Percentiles rank a stretch among this genome's conserved stretches.
These are phyloP conservation scores for Rhodotorula kratochvilovae DNA, from an alignment of 768 basidiomycete genomes.

Conservation along the genomic window DNA sequence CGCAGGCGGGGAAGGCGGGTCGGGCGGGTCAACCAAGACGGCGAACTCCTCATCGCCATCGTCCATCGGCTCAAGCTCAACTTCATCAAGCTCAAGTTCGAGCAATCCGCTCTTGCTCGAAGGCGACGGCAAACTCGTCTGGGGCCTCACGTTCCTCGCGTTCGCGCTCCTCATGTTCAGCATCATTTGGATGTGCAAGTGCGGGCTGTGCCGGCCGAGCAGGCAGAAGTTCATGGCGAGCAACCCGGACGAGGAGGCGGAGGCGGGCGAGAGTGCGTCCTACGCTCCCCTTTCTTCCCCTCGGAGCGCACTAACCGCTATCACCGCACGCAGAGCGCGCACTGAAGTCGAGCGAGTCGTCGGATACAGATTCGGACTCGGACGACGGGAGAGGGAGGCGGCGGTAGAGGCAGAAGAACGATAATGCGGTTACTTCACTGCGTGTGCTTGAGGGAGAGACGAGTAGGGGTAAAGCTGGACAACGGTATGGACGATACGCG, in stretches of 20 bases:
- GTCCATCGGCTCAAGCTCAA: not conserved
- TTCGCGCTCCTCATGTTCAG: not conserved
- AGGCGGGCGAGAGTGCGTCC: not conserved
- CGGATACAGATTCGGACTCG: not conserved
- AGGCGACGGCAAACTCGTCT: not conserved
- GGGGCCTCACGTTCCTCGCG: not conserved
- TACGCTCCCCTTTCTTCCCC: not conserved
- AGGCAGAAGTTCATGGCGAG: not conserved
- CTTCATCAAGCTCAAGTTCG: not conserved
- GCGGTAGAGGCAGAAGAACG: not conserved
- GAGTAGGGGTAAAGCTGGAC: not conserved
- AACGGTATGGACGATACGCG: no score
- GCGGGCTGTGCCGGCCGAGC: not conserved
- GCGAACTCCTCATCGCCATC: not conserved
- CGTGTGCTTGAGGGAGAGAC: not conserved
- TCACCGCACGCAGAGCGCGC: not conserved
- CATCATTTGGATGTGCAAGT: not conserved
- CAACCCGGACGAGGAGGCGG: not conserved
- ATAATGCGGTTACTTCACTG: not conserved
- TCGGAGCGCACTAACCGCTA: not conserved
- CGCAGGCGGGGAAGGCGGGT: not conserved
- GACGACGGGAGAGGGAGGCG: not conserved
- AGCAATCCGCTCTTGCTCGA: no score
- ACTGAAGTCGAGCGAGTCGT: not conserved
- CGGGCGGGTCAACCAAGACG: not conserved